Percentiles rank a stretch among this genome's conserved stretches.
phyloP scores from a whole-genome alignment of 495 filamentous ascomycete genomes.

The Physcia stellaris region DNA sequence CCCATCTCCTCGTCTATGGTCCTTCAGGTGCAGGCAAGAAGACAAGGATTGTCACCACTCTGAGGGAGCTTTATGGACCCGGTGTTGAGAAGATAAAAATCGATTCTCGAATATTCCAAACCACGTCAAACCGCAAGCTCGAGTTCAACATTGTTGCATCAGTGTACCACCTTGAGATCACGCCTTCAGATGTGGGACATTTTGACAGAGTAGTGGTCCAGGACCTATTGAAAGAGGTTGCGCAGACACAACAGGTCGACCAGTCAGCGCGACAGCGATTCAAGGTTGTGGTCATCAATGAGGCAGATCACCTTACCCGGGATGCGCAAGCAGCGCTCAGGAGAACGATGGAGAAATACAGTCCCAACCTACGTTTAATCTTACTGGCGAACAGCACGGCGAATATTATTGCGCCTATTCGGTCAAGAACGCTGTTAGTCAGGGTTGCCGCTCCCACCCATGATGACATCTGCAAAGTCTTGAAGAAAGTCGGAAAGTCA shows the following conservation, averaged over 20 bases:
- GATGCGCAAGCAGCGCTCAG: conserved; percentile 93
- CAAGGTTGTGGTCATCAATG: conserved; percentile 98
- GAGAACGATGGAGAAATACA: conserved; percentile 98
- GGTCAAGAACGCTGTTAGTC: conserved; percentile 76
- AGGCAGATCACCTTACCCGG: conserved; percentile 87
- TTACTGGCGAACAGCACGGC: conserved; percentile 87
- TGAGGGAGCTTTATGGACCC: conserved; percentile 83
- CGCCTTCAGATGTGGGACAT: conserved; percentile 90
- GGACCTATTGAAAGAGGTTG: conserved; percentile 92
- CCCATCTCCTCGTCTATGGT: conserved; percentile 91
- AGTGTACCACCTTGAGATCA: conserved; percentile 95
- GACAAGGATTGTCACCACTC: conserved; percentile 84
- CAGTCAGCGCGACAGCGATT: conserved; percentile 76
- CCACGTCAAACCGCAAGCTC: conserved; percentile 85
- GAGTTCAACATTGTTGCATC: conserved; percentile 98
- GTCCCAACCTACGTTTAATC: conserved; percentile 82
- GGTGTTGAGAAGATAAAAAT: conserved; percentile 97
- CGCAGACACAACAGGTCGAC: conserved; percentile 97
- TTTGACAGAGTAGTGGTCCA: conserved; percentile 93
- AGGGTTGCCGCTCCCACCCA: conserved; percentile 83
- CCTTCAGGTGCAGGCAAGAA: conserved; percentile 96
- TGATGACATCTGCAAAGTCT: conserved; percentile 63
- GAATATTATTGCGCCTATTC: conserved; percentile 94
- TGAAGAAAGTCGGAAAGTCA: conserved; percentile 57
- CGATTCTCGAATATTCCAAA: conserved; percentile 90